phyloP scores from a whole-genome alignment of 2,329 filamentous ascomycete species.

The Coniochaeta sp. region DNA sequence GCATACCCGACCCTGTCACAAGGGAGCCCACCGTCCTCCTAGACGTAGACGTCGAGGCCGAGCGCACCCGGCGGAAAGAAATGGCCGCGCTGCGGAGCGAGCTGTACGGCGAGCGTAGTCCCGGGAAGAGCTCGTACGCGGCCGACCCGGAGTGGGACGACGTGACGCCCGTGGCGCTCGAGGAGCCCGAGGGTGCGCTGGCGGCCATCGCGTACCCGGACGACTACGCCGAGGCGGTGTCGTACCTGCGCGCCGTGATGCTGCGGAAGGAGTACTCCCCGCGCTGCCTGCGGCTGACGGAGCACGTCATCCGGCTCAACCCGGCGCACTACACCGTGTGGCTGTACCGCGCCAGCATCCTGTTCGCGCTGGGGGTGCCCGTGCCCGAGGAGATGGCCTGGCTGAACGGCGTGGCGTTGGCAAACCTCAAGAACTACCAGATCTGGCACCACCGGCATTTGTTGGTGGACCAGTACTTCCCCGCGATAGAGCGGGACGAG shows the following conservation, averaged over 20 bases:
- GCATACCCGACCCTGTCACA: conserved; percentile 9
- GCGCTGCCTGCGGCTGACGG: conserved; percentile 72
- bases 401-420: conserved; percentile 76
- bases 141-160: conserved; percentile 76
- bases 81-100: conserved; percentile 46
- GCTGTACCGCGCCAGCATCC: conserved; percentile 82
- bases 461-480: conserved; percentile 51
- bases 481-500: conserved; percentile 35
- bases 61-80: conserved; percentile 37
- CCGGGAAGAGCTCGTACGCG: conserved; percentile 42
- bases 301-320: conserved; percentile 87
- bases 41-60: conserved; percentile 34
- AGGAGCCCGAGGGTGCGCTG: conserved; percentile 77
- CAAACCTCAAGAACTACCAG: conserved; percentile 95
- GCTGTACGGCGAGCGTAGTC: conserved; percentile 43
- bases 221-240: conserved; percentile 86
- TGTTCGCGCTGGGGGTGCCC: conserved; percentile 59
- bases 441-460: conserved; percentile 79
- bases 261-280: conserved; percentile 75
- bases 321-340: conserved; percentile 98
- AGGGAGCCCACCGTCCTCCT: conserved; percentile 17
- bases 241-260: conserved; percentile 93
- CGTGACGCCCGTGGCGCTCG: conserved; percentile 72
- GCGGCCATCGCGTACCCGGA: conserved; percentile 89
- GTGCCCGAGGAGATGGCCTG: conserved; percentile 70